These are phyloP conservation scores for Penicillium manginii DNA, from an alignment of 495 filamentous ascomycete genomes.

Conservation along the genomic window DNA sequence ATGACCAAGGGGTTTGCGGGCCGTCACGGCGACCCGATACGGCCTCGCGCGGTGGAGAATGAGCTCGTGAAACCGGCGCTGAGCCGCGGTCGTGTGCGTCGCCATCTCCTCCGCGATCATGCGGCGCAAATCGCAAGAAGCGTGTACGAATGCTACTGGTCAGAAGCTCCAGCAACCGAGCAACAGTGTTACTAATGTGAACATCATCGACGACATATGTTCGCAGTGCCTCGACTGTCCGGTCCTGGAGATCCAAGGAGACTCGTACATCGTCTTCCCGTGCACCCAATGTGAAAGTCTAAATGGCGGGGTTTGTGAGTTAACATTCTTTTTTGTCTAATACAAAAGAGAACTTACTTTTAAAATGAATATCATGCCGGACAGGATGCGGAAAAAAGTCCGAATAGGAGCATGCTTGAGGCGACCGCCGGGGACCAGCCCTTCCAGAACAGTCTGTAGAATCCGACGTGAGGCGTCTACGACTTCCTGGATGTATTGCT, in stretches of 20 bases:
- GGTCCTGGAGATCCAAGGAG: constrained; percentile 79
- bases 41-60: constrained; percentile 44
- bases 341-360: constrained; percentile 49
- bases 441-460: constrained; percentile 79
- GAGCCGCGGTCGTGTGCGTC: constrained; percentile 45
- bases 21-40: constrained; percentile 36
- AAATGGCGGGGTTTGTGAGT: constrained; percentile 16
- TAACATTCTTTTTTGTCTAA: background rate
- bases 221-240: constrained; percentile 76
- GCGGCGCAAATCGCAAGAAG: constrained; percentile 63
- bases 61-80: constrained; percentile 36
- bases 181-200: constrained; percentile 90
- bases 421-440: constrained; percentile 77
- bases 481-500: constrained; percentile 85
- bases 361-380: constrained; percentile 92
- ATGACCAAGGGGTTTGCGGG: constrained; percentile 37
- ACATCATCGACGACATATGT: constrained; percentile 93
- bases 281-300: constrained; percentile 92
- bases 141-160: constrained; percentile 73
- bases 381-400: constrained; percentile 93
- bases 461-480: constrained; percentile 86
- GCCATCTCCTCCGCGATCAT: constrained; percentile 46
- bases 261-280: constrained; percentile 84
- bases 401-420: constrained; percentile 91
- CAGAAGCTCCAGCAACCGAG: constrained; percentile 84